Conservation (phyloP, 2,329 filamentous ascomycete genomes). For the Laburnicola sp. region DNA sequence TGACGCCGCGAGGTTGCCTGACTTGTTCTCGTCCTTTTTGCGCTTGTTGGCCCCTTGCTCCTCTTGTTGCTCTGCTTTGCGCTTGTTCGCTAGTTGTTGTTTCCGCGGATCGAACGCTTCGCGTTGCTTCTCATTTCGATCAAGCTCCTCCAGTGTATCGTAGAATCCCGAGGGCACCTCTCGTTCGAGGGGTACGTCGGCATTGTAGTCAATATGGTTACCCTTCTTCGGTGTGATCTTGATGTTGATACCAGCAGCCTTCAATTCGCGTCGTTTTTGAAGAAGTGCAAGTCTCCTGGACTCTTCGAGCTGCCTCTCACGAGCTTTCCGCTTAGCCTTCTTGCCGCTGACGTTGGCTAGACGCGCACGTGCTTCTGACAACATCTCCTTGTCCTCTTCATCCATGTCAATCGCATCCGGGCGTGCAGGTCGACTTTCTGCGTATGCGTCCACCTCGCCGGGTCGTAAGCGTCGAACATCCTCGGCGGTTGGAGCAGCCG, state of each 20-base stretch:
- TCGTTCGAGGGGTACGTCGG: conserved; percentile 97
- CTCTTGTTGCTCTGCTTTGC: conserved; percentile 88
- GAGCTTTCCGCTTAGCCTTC: conserved; percentile 96
- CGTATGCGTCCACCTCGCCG: conserved; percentile 95
- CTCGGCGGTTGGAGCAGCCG: conserved; percentile 84
- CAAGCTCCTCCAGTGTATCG: conserved; percentile 83
- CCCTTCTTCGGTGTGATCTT: conserved; percentile 89
- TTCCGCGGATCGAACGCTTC: conserved; percentile 90
- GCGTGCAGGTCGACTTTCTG: conserved; percentile 91
- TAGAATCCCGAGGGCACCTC: conserved; percentile 87
- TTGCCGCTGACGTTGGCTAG: conserved; percentile 98
- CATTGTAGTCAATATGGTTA: conserved; percentile 99
- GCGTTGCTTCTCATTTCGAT: conserved; percentile 79
- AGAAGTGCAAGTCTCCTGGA: conserved; percentile 84
- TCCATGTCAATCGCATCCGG: conserved; percentile 98
- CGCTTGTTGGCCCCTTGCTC: conserved; percentile 77
- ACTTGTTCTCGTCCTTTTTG: conserved; percentile 80
- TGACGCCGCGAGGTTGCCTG: conserved; percentile 77
- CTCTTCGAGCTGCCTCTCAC: conserved; percentile 93
- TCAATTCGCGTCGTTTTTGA: conserved; percentile 94
- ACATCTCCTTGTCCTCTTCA: conserved; percentile 99
- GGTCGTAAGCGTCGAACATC: conserved; percentile 87
- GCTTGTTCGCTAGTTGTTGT: conserved; percentile 86
- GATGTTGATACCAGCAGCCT: conserved; percentile 97
- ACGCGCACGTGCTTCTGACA: conserved; percentile 94